Evolutionary conservation across 108 stramenopile genomes (phyloP).

Genomic region (Cyclotella kingstonii): DNA sequence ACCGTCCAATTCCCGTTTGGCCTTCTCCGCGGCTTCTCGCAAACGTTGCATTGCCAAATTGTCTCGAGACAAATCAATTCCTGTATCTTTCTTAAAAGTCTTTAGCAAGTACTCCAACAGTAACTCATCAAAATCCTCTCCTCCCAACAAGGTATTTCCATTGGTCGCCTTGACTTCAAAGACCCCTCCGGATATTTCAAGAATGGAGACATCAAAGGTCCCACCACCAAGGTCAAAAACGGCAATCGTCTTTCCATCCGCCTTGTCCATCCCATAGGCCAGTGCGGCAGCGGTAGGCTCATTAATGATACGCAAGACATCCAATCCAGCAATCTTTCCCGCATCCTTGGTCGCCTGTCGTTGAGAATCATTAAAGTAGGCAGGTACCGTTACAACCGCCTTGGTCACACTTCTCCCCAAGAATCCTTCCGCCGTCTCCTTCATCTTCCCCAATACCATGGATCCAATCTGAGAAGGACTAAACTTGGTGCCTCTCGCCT

Average conservation of each 20-base stretch:
- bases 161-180: constrained; percentile 99
- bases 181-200: constrained; percentile 98
- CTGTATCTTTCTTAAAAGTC: constrained; percentile 96
- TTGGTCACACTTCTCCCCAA: constrained; percentile 94
- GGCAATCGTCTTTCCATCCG: constrained; percentile 97
- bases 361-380: constrained; percentile 98
- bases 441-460: constrained; percentile 99
- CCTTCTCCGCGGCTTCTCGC: constrained; percentile 99
- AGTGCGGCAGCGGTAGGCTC: constrained; percentile 99
- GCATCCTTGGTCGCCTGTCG: constrained; percentile 99
- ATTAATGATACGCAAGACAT: constrained; percentile 99
- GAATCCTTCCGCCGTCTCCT: constrained; percentile 98
- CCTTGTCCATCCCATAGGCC: constrained; percentile 99
- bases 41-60: constrained; percentile 98
- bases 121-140: constrained; percentile 99
- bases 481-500: constrained; percentile 90
- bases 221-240: constrained; percentile 99
- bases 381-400: constrained; percentile 99
- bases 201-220: constrained; percentile 97
- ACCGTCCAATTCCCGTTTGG: constrained; percentile 99
- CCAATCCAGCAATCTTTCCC: constrained; percentile 97
- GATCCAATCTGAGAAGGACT: constrained; percentile 97
- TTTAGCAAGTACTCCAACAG: constrained; percentile 87
- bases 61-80: constrained; percentile 91
- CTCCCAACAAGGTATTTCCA: constrained; percentile 99